Percentiles rank a stretch among this genome's conserved stretches.
Conservation (phyloP, 208 protist genomes). For the Trypanosoma scelopori region DNA sequence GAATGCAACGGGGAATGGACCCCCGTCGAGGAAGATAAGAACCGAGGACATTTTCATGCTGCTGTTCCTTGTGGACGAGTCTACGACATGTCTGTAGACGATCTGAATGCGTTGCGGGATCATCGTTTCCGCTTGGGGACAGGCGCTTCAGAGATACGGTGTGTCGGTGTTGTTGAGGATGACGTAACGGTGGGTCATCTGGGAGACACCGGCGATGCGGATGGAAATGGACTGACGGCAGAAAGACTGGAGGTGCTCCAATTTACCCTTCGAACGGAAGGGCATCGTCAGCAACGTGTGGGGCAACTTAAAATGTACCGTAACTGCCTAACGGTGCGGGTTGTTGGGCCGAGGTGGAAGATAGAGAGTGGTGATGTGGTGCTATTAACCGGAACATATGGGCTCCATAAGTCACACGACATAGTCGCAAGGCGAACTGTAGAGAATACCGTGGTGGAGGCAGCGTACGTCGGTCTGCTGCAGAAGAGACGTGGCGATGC, state of each 20-base stretch:
- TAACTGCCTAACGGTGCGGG: slow-evolving; percentile 47
- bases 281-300: slow-evolving; percentile 52
- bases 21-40: background rate
- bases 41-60: background rate
- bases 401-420: slow-evolving; percentile 67
- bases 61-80: slow-evolving; percentile 15
- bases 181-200: slow-evolving; percentile 18
- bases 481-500: background rate
- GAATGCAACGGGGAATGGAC: background rate
- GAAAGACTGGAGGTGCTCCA: slow-evolving; percentile 41
- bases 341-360: slow-evolving; percentile 28
- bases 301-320: slow-evolving; percentile 64
- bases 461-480: slow-evolving; percentile 54
- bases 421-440: slow-evolving; percentile 63
- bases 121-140: slow-evolving; percentile 25
- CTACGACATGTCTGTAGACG: slow-evolving; percentile 4
- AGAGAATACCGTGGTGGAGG: slow-evolving; percentile 75
- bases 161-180: slow-evolving; percentile 19
- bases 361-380: slow-evolving; percentile 59
- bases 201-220: background rate
- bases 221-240: background rate
- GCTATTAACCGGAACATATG: slow-evolving; percentile 64
- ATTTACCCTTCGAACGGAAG: slow-evolving; percentile 52
- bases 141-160: slow-evolving; percentile 18
- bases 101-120: slow-evolving; percentile 3